Conservation (phyloP, 106 monocot genomes). For the Vanilla planifolia region DNA sequence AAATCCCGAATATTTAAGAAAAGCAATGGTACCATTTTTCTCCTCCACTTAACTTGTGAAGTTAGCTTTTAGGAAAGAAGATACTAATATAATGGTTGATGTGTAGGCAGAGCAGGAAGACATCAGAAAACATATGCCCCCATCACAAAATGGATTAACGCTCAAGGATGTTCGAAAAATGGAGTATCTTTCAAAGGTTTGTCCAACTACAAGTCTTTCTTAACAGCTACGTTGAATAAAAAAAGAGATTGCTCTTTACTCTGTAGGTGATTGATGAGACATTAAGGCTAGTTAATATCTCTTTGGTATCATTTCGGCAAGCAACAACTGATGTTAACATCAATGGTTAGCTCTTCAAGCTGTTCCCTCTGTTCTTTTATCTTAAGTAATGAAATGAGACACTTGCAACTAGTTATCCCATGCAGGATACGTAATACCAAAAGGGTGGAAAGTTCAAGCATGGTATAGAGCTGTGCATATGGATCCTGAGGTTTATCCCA, state of each 20-base stretch:
- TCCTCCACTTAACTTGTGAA: background rate
- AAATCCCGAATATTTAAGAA: constrained; percentile 47
- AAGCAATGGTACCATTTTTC: constrained; percentile 54
- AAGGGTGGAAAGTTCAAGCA: constrained; percentile 82
- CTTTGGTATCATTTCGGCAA: constrained; percentile 74
- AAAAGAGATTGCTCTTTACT: background rate
- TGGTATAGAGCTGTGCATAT: constrained; percentile 90
- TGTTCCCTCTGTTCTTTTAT: too few species aligned
- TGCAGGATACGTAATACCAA: constrained; percentile 79
- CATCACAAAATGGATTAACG: constrained; percentile 54
- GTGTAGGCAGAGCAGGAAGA: constrained; percentile 79
- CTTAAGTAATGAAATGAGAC: too few species aligned
- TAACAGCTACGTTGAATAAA: background rate
- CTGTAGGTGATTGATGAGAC: constrained; percentile 88
- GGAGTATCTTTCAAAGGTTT: constrained; percentile 85
- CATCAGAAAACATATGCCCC: constrained; percentile 50
- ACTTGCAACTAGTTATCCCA: too few species aligned
- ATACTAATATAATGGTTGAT: background rate
- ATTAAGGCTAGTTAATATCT: constrained; percentile 68
- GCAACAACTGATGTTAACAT: constrained; percentile 51
- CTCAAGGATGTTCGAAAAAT: constrained; percentile 71
- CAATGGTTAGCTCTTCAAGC: constrained; percentile 56
- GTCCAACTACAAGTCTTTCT: background rate
- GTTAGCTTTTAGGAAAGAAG: background rate
- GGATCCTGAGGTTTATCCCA: constrained; percentile 71